Base-by-base conservation (phyloP, 768 basidiomycete genomes). In the Xerocomus potaroensis region DNA sequence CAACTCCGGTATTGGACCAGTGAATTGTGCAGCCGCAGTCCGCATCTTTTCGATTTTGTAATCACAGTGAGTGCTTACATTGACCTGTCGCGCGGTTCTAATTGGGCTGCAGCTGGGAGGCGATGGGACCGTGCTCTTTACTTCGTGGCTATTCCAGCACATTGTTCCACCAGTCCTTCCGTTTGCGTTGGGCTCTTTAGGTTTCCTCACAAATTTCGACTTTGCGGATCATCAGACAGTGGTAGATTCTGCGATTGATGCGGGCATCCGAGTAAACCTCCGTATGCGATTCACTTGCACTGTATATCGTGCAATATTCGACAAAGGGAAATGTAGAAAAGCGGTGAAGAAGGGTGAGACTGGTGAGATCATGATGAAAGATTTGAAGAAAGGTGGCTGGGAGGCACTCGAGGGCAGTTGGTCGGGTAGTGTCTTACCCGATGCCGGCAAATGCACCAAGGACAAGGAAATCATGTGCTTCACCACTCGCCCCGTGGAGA, bases 251-350 rank as follows among this genome's bases (percentile, higher is more conserved):
- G 84, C 81, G 32, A 81, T 97, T 48, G 92, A 97, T 59, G 79
- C 83, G 10, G 96, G 96, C 24, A 95, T 99, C 53, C 86, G 94
- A 8, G 94, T 98, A 46, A 99, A 99, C 65, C 75, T 99, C 12
- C 87, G 96, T 40, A 99, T 99, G 96, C 84, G 96, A 23, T 99
- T 99, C 67, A 98, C 95, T 8, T 98, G 96, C 67, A 98, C 96
- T 5, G 91, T 99, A 11, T 99, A 95, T 65, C 88, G 96, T 32
- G 88, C 93, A 5, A 82, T 96, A 34, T 76, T 80, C 21, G 87
- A 87, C 60, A 77, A 83, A 49, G 77, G 79, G 19, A 81, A 74
- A 57, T 70, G 75, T 38, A 76, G 81, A 21, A 85, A 87, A 50
- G 96, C 95, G 0, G 84, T 97, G 41, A 93, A 95, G 70, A 91